Conservation (phyloP, 2,329 filamentous ascomycete genomes). For the Penicillium sclerotigenum region DNA sequence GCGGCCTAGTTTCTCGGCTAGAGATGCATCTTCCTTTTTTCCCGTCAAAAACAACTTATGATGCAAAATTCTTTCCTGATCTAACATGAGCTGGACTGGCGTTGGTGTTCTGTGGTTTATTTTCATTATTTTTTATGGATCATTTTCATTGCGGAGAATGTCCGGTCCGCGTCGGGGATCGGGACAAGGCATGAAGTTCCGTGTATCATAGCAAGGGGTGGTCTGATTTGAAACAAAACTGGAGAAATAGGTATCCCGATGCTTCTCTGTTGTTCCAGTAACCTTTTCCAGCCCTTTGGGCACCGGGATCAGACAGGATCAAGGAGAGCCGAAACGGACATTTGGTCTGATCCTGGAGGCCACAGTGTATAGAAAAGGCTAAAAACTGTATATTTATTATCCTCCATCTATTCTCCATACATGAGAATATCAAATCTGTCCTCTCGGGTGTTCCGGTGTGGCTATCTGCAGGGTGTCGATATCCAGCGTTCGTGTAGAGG, state of each 20-base stretch:
- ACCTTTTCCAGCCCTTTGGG: not conserved
- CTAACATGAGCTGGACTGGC: conserved; percentile 11
- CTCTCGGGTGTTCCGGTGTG: not conserved
- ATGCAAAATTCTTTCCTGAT: conserved; percentile 6
- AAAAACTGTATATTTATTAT: not conserved
- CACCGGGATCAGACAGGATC: conserved; percentile 10
- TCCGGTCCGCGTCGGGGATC: not conserved
- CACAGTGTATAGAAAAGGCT: not conserved
- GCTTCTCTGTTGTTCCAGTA: not conserved
- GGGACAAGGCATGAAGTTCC: conserved; percentile 9
- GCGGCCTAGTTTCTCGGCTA: conserved; percentile 39
- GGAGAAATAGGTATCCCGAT: not conserved
- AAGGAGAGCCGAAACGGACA: not conserved
- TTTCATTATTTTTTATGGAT: conserved; percentile 5
- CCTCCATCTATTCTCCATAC: not conserved
- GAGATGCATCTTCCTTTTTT: not conserved
- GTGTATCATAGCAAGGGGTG: conserved; percentile 11
- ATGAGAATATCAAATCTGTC: not conserved
- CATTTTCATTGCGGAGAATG: conserved; percentile 1
- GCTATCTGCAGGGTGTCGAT: not conserved
- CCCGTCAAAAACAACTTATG: not conserved
- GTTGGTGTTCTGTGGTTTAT: conserved; percentile 15
- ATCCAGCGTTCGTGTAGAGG: not conserved
- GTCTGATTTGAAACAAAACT: not conserved
- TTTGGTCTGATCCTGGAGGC: conserved; percentile 12